Evolutionary conservation across 2,329 filamentous ascomycete species (phyloP), one percentile per base, ranked within the genome.

Genomic region (Colletotrichum eleusines): DNA sequence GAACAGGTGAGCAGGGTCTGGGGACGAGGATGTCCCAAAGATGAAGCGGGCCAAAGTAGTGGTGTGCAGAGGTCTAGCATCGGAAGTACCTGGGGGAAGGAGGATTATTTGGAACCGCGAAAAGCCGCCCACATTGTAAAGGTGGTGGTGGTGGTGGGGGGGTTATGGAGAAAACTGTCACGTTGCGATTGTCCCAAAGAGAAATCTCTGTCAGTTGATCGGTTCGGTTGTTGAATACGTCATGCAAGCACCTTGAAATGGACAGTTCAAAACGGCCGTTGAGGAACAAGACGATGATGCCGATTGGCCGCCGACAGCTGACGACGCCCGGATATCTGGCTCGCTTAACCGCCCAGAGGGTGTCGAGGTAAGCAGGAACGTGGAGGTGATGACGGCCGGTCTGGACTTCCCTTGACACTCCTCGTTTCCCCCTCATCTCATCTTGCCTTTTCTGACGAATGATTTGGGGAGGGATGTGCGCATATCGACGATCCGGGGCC

Each of bases 81-180:
- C 48, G 59, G 42, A 58, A 54, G 59, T 20, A 50, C n/a, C 44
- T 18, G 50, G 48, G 18, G 46, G 14, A 42, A 44, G 14, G 33
- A 9, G 46, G n/a, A 57, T 55, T 16, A 48, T 18, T 40, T 71
- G 64, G 64, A 60, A 68, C 58, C 58, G 53, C 59, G 31, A 44
- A 26, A 58, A 48, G 64, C 51, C 64, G 35, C 31, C 64, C 53
- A 54, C n/a, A n/a, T 6, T 40, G 40, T 26, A 31, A 23, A 23
- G 35, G 53, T 33, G 63, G 44, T 23, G 35, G 12, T 26, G 53
- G 35, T 28, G 26, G 28, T 14, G 23, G 16, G 44, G 33, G 31
- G 33, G 44, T 46, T 38, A 62, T 35, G 44, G 69, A 71, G 69
- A 44, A 68, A 71, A 71, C 69, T 71, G 59, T 48, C 64, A 71